phyloP scores from a whole-genome alignment of 352 stramenopile species.

The Phytophthora pinifolia region DNA sequence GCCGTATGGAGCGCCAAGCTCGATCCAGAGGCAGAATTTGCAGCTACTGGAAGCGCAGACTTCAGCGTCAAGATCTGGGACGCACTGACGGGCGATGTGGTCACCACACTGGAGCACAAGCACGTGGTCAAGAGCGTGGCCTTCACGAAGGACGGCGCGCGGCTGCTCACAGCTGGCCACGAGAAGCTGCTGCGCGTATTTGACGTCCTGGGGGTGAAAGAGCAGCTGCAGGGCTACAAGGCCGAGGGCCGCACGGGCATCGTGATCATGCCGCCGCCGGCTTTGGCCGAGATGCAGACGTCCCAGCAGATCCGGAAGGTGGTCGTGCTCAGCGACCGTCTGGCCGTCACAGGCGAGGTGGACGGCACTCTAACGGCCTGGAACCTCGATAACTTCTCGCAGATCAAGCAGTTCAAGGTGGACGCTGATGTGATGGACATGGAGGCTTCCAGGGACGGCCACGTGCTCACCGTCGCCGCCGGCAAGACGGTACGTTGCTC shows the following conservation, averaged over 20 bases:
- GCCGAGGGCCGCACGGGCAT: constrained; percentile 64
- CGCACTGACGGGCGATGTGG: constrained; percentile 92
- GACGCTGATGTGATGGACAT: constrained; percentile 84
- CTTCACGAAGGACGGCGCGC: constrained; percentile 87
- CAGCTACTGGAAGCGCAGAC: constrained; percentile 92
- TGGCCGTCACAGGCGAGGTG: constrained; percentile 71
- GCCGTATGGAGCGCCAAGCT: constrained; percentile 92
- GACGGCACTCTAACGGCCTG: constrained; percentile 73
- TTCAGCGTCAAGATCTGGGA: constrained; percentile 97
- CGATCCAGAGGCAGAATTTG: constrained; percentile 79
- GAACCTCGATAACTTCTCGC: constrained; percentile 55
- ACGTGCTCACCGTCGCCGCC: constrained; percentile 89
- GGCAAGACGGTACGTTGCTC: constrained; percentile 74
- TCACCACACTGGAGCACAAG: constrained; percentile 94
- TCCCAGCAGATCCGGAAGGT: constrained; percentile 81
- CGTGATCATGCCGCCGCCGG: constrained; percentile 45
- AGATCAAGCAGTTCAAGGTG: constrained; percentile 59
- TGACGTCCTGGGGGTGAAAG: constrained; percentile 68
- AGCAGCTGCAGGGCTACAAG: constrained; percentile 60
- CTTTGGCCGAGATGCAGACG: constrained; percentile 54
- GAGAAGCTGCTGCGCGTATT: constrained; percentile 95
- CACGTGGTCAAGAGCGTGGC: constrained; percentile 97
- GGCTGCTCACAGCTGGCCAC: constrained; percentile 93
- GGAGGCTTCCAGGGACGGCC: constrained; percentile 64
- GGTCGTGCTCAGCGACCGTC: constrained; percentile 51